These are phyloP conservation scores for Monosporascus sp. DNA, from an alignment of 2,329 filamentous ascomycete species.

Conservation along the genomic window DNA sequence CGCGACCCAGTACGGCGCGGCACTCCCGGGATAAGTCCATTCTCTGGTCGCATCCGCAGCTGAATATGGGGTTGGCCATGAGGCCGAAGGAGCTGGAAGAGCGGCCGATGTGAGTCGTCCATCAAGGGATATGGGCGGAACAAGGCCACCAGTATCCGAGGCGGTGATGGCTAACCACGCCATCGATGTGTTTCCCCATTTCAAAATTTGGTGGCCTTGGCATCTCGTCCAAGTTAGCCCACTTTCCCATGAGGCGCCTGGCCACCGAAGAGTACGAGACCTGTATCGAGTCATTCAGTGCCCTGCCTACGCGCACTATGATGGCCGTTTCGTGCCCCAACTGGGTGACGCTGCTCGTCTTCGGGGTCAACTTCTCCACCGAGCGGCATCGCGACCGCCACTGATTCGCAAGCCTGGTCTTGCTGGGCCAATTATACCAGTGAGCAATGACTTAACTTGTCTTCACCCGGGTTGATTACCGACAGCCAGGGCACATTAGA, in stretches of 20 bases:
- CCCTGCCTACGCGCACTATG: neutral
- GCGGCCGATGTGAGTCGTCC: neutral
- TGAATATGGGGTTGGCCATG: neutral
- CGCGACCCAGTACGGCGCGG: neutral
- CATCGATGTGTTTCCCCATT: neutral
- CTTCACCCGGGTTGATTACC: neutral
- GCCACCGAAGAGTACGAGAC: neutral
- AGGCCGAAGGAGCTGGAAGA: neutral
- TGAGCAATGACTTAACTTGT: neutral
- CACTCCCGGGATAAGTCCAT: neutral
- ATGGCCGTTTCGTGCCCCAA: neutral
- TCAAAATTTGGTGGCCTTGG: conserved; percentile 2
- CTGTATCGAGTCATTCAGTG: neutral
- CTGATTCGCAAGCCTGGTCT: conserved; percentile 1
- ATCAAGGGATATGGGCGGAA: neutral
- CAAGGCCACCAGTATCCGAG: neutral
- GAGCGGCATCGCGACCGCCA: conserved; percentile 1
- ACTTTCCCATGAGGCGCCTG: neutral
- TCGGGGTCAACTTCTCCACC: conserved; percentile 1
- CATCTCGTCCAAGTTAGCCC: neutral
- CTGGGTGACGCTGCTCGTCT: conserved; percentile 1
- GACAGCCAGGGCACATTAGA: neutral
- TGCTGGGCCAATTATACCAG: conserved; percentile 3
- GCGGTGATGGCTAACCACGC: neutral
- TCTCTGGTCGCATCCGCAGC: neutral